Conservation (phyloP, 148 eudicot genomes). For the Camellia lanceoleosa region DNA sequence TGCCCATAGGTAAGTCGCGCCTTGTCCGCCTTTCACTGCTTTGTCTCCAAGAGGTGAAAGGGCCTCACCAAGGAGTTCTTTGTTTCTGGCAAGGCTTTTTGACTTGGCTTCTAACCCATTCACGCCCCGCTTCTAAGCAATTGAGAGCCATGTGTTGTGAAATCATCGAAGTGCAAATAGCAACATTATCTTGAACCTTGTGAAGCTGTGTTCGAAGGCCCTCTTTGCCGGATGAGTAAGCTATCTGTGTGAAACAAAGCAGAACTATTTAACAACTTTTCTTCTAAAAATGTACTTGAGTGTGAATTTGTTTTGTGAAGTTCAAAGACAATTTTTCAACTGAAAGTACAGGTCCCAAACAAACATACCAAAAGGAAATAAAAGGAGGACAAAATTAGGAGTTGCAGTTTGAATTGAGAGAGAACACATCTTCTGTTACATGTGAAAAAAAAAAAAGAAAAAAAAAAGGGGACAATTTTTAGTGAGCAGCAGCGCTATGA, state of each 20-base stretch:
- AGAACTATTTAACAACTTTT: not conserved
- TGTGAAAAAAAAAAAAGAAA: too few species aligned
- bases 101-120: conserved; percentile 28
- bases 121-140: conserved; percentile 24
- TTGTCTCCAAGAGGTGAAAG: conserved; percentile 27
- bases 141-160: conserved; percentile 31
- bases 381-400: too few species aligned
- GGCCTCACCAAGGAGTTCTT: conserved; percentile 22
- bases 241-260: conserved; percentile 21
- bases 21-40: conserved; percentile 30
- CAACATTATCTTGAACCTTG: conserved; percentile 29
- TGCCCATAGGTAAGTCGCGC: conserved; percentile 36
- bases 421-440: too few species aligned
- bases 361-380: too few species aligned
- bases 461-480: too few species aligned
- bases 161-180: conserved; percentile 29
- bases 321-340: too few species aligned
- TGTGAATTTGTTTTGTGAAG: too few species aligned
- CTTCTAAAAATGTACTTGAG: not conserved
- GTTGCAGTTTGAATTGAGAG: too few species aligned
- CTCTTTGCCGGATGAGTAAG: conserved; percentile 31
- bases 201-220: conserved; percentile 32
- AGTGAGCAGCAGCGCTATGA: too few species aligned
- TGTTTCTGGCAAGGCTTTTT: conserved; percentile 27
- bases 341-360: too few species aligned